phyloP scores from a whole-genome alignment of 495 filamentous ascomycete species.

The Hyaloscypha finlandica region DNA sequence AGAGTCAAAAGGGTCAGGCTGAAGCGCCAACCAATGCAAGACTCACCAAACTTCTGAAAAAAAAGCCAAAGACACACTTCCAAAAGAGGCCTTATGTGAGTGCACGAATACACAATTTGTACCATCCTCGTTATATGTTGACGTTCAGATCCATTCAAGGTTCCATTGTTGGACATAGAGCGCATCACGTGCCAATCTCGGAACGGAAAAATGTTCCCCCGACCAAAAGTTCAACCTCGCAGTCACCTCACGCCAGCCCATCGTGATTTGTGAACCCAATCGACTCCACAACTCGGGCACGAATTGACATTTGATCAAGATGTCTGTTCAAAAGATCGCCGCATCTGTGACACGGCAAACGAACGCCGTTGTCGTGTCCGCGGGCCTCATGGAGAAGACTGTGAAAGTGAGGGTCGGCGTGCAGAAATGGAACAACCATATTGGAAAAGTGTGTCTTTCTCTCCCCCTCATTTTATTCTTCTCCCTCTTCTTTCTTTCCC shows the following conservation, averaged over 20 bases:
- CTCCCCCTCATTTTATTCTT: neutral
- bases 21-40: no score
- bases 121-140: no score
- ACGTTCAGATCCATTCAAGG: no score
- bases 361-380: constrained; percentile 64
- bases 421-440: constrained; percentile 59
- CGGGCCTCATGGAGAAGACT: constrained; percentile 69
- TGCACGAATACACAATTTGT: no score
- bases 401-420: constrained; percentile 66
- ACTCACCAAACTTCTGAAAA: no score
- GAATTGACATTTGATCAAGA: neutral
- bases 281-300: neutral
- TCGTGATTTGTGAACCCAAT: neutral
- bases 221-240: neutral
- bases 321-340: constrained; percentile 20
- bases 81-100: no score
- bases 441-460: constrained; percentile 52
- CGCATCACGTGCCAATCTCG: constrained; percentile 6
- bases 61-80: no score
- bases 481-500: neutral
- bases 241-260: neutral
- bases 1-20: no score
- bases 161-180: neutral
- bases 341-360: constrained; percentile 27
- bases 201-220: constrained; percentile 17